Conservation (phyloP, 2,329 filamentous ascomycete species). For the Penicillium rolfsii region DNA sequence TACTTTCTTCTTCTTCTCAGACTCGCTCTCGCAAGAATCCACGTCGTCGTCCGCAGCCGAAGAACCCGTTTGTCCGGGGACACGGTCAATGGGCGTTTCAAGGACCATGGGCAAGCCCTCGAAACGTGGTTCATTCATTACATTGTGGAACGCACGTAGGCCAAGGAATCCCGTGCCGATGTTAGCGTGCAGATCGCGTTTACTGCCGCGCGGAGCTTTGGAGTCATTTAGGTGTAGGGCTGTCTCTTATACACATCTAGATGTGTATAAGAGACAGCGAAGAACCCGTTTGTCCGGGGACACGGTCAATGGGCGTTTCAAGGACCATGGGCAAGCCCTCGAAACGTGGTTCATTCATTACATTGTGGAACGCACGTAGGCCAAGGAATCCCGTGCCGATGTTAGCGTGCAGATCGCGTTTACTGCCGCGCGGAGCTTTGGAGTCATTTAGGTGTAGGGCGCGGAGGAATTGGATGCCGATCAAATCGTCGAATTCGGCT, state of each 20-base stretch:
- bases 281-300: constrained; percentile 44
- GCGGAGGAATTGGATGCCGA: constrained; percentile 78
- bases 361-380: constrained; percentile 82
- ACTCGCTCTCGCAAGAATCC: constrained; percentile 18
- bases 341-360: constrained; percentile 81
- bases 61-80: constrained; percentile 45
- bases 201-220: constrained; percentile 81
- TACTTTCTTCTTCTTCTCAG: constrained; percentile 29
- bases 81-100: constrained; percentile 88
- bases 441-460: constrained; percentile 94
- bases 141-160: constrained; percentile 82
- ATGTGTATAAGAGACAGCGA: too few relatives aligned
- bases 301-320: constrained; percentile 88
- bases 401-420: constrained; percentile 90
- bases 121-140: constrained; percentile 81
- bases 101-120: constrained; percentile 85
- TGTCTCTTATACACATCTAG: too few relatives aligned
- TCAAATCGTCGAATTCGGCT: constrained; percentile 71
- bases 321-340: constrained; percentile 85
- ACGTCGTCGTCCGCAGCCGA: constrained; percentile 26
- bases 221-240: constrained; percentile 94
- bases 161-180: constrained; percentile 95
- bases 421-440: constrained; percentile 81
- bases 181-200: constrained; percentile 90
- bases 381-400: constrained; percentile 95